phyloP scores from a whole-genome alignment of 1,284 basidiomycete genomes.

The Stereum hirsutum region DNA sequence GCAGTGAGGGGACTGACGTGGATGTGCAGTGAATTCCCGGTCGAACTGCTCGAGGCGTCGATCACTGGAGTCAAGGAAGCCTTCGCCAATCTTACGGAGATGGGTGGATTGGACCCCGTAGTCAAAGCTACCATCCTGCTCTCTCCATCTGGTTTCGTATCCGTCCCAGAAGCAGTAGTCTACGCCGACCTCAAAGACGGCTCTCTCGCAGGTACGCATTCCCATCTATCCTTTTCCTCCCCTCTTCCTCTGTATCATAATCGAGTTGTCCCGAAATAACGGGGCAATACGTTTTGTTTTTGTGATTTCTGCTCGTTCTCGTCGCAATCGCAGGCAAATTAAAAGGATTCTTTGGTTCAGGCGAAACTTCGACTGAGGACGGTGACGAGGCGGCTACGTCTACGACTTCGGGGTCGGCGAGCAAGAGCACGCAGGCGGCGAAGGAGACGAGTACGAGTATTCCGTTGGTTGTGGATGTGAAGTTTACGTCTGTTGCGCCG shows the following conservation, averaged over 20 bases:
- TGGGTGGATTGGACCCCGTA: constrained; percentile 61
- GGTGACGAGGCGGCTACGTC: constrained; percentile 13
- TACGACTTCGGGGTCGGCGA: constrained; percentile 13
- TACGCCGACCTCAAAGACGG: constrained; percentile 74
- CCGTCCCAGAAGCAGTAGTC: constrained; percentile 68
- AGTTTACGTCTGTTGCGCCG: constrained; percentile 56
- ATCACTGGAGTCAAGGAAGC: constrained; percentile 65
- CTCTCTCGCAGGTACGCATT: constrained; percentile 57
- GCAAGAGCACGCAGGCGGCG: constrained; percentile 15
- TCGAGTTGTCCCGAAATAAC: constrained; percentile 8
- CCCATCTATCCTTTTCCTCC: background rate
- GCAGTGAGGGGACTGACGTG: background rate
- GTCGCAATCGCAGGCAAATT: constrained; percentile 79
- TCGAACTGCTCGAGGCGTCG: constrained; percentile 58
- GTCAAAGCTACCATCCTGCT: constrained; percentile 76
- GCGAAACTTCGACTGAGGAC: constrained; percentile 28
- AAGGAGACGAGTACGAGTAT: constrained; percentile 45
- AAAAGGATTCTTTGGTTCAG: constrained; percentile 76
- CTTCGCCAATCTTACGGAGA: constrained; percentile 65
- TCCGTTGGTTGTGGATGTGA: constrained; percentile 51
- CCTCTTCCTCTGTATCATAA: constrained; percentile 5
- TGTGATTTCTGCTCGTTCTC: too few species aligned
- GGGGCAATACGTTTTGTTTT: too few species aligned
- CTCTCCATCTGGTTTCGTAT: constrained; percentile 78
- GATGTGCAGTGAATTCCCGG: constrained; percentile 51